Evolutionary conservation across 495 filamentous ascomycete species (phyloP).

Genomic region (Penicillium daleae): DNA sequence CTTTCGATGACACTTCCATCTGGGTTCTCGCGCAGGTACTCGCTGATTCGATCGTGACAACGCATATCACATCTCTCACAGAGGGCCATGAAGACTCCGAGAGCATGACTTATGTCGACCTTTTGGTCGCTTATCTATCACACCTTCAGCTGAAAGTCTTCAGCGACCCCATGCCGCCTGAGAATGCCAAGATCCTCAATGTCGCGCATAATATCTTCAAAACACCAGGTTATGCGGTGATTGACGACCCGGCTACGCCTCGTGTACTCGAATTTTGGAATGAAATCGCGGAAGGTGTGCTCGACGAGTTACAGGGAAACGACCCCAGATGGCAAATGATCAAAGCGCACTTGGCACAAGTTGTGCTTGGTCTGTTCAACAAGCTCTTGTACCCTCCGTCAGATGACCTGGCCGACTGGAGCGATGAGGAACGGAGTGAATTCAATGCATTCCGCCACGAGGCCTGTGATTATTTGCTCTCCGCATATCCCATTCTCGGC

Average conservation of each 20-base stretch:
- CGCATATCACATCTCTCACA: constrained; percentile 50
- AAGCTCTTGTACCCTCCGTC: constrained; percentile 43
- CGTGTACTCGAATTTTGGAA: constrained; percentile 86
- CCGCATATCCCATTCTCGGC: constrained; percentile 73
- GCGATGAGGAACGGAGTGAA: constrained; percentile 67
- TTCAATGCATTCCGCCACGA: constrained; percentile 83
- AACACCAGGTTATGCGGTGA: constrained; percentile 71
- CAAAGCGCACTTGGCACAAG: constrained; percentile 42
- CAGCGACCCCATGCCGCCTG: constrained; percentile 30
- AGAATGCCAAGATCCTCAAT: constrained; percentile 46
- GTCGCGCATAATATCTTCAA: constrained; percentile 66
- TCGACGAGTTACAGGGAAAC: constrained; percentile 36
- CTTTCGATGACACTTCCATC: constrained; percentile 24
- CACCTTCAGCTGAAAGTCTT: constrained; percentile 38
- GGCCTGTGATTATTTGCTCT: constrained; percentile 77
- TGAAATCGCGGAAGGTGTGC: constrained; percentile 46
- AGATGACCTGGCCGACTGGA: constrained; percentile 58
- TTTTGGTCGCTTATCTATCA: constrained; percentile 68
- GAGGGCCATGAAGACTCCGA: constrained; percentile 67
- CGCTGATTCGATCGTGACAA: constrained; percentile 36
- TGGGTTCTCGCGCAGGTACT: constrained; percentile 39
- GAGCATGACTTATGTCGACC: constrained; percentile 66
- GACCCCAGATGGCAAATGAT: constrained; percentile 31
- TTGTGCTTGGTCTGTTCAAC: constrained; percentile 43
- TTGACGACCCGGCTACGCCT: constrained; percentile 77